Percentiles rank a stretch among this genome's conserved stretches.
Evolutionary conservation across 2,329 filamentous ascomycete species (phyloP).

Genomic region (Venturia aucupariae): DNA sequence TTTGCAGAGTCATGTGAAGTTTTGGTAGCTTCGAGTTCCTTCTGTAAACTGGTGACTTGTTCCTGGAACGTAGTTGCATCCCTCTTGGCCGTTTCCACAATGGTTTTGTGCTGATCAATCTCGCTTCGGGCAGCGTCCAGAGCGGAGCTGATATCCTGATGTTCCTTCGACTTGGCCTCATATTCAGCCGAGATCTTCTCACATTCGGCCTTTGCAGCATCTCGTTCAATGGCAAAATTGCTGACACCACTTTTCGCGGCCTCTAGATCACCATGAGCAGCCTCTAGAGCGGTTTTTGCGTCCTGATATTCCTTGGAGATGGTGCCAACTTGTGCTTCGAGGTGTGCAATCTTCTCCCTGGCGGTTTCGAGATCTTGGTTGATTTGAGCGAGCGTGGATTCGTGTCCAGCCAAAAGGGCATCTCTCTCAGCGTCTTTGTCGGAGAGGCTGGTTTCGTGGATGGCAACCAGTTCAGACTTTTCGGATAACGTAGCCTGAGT

Average conservation of each 20-base stretch:
- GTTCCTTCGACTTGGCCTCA: neutral
- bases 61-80: neutral
- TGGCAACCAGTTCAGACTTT: neutral
- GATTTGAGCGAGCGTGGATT: neutral
- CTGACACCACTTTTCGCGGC: neutral
- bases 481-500: slow-evolving; percentile 1
- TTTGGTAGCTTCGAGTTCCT: slow-evolving; percentile 1
- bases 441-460: slow-evolving; percentile 4
- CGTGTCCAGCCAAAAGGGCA: slow-evolving; percentile 1
- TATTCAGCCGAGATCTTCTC: neutral
- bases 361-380: neutral
- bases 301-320: slow-evolving; percentile 7
- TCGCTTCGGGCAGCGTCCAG: neutral
- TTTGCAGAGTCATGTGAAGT: neutral
- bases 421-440: neutral
- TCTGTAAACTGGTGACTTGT: slow-evolving; percentile 2
- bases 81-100: neutral
- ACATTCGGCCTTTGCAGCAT: neutral
- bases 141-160: neutral
- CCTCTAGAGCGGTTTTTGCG: slow-evolving; percentile 2
- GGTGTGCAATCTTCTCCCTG: neutral
- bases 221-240: neutral
- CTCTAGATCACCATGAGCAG: slow-evolving; percentile 10
- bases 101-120: neutral
- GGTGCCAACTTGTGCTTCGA: slow-evolving; percentile 2